A percentile compares a stretch with the other conserved stretches of the same genome.
Conservation (phyloP, 345 rosid genomes). For the Pistacia integerrima region DNA sequence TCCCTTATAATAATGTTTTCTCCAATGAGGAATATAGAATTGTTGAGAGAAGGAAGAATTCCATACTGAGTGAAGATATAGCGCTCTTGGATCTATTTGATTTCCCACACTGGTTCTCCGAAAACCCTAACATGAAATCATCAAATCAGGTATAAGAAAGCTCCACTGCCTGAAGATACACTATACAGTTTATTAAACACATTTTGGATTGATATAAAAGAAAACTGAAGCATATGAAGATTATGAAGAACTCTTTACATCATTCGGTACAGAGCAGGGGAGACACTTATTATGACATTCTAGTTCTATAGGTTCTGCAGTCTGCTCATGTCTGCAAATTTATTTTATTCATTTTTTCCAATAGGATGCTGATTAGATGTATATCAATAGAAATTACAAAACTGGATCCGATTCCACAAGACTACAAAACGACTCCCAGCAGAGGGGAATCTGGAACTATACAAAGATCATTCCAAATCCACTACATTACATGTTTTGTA, state of each 20-base stretch:
- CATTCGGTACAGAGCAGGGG: neutral
- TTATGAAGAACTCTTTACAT: neutral
- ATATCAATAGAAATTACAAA: no score
- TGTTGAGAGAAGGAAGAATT: slow-evolving; percentile 6
- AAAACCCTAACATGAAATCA: slow-evolving; percentile 43
- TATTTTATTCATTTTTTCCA: neutral
- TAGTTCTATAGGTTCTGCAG: neutral
- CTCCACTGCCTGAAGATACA: neutral
- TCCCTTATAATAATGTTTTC: neutral
- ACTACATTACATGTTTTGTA: no score
- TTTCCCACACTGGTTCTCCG: slow-evolving; percentile 40
- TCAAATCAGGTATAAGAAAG: neutral
- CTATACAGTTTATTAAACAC: neutral
- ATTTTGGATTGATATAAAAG: neutral
- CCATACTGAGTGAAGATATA: slow-evolving; percentile 66
- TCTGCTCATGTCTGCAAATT: neutral
- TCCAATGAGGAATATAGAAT: slow-evolving; percentile 5
- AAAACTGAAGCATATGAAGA: neutral
- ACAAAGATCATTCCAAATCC: no score
- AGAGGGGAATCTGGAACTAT: no score
- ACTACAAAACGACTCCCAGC: no score
- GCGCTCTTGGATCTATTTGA: slow-evolving; percentile 43
- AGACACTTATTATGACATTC: neutral
- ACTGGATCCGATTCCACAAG: no score
- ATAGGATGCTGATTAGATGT: no score